Evolutionary conservation across 768 basidiomycete genomes (phyloP), one percentile per base, ranked within the genome.

Genomic region (Trametes elegans): DNA sequence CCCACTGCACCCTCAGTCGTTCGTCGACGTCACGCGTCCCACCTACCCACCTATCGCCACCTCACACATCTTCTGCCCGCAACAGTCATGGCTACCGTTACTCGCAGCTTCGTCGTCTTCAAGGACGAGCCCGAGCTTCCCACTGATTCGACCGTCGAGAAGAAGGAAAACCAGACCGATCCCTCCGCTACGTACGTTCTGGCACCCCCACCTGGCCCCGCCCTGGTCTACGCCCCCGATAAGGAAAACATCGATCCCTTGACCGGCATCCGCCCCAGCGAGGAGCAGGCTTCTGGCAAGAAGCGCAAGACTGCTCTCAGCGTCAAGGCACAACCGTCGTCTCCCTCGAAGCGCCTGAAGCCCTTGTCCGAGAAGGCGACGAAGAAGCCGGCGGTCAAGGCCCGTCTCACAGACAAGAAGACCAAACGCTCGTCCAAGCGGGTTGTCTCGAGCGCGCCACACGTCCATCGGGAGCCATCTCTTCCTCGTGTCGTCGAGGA

Each of bases 231-330:
- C 16, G 44, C 61, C 27, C 63, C 67, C 35, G 87, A 90, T 74
- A 91, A 91, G 76, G 89, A 91, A 72, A 91, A 91, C 66, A 74
- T 84, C 39, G 78, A 90, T 68, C 89, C 89, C 40, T 59, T 85
- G 62, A 90, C 89, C 3, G 89, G 89, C 6, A 78, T 80, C 55
- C 82, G 80, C 32, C 70, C 83, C 3, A 78, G 73, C 31, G 64
- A 76, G 16, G 64, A 72, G 53, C 70, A 74, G 2, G 77, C 79
- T 35, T 24, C 45, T 1, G 64, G 69, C 35, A 88, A 87, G 79
- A 89, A 83, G 65, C 80, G 85, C 49, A 87, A 84, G 70, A 74
- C 80, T 5, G 63, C 65, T 9, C 58, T 68, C 58, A 49, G 58
- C 35, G 58, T 60, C 35, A 62, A 69, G 61, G 31, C 64, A 21